phyloP scores from a whole-genome alignment of 495 filamentous ascomycete species.

The Xylaria scruposa region DNA sequence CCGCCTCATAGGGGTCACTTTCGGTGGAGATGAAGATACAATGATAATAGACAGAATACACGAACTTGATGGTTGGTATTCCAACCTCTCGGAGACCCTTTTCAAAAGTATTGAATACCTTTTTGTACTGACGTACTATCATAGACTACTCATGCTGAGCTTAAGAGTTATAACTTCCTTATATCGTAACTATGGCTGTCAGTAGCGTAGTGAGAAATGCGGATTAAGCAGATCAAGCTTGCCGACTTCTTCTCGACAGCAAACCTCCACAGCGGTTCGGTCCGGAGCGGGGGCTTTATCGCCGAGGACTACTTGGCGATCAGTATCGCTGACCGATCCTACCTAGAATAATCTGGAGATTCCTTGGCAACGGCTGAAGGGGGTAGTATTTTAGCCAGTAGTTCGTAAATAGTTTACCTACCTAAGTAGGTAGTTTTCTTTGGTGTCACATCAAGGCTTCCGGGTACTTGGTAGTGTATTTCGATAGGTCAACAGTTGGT shows the following conservation, averaged over 20 bases:
- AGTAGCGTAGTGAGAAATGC: neutral
- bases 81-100: neutral
- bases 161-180: neutral
- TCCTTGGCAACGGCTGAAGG: neutral
- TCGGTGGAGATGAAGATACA: no score
- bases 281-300: neutral
- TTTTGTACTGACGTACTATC: no score
- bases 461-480: neutral
- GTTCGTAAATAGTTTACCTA: neutral
- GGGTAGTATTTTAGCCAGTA: neutral
- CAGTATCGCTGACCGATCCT: neutral
- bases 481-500: neutral
- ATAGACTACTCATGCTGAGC: neutral
- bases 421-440: neutral
- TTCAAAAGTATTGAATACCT: no score
- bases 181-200: neutral
- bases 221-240: neutral
- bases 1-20: no score
- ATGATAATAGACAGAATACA: neutral
- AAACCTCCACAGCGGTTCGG: neutral
- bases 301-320: neutral
- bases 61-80: neutral
- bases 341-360: neutral
- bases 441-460: neutral
- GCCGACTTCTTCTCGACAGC: neutral